phyloP scores from a whole-genome alignment of 2,329 filamentous ascomycete genomes.

The Nannizzia gypsea region DNA sequence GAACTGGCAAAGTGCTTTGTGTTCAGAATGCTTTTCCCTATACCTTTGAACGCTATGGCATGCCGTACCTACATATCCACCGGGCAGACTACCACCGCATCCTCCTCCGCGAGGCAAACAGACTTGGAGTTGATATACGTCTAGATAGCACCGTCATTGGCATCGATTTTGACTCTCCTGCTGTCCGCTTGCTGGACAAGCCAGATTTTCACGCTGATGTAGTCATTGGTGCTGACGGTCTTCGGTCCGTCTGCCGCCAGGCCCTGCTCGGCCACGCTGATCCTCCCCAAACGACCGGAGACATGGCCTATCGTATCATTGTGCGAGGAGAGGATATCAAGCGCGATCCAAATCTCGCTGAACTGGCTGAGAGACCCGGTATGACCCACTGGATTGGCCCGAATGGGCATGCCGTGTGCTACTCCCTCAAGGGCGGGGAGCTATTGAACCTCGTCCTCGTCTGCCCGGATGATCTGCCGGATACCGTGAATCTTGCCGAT shows the following conservation, averaged over 20 bases:
- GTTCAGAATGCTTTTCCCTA: slow-evolving; percentile 19
- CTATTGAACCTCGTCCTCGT: slow-evolving; percentile 57
- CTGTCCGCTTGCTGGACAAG: slow-evolving; percentile 21
- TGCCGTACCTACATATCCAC: slow-evolving; percentile 40
- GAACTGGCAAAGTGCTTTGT: slow-evolving; percentile 22
- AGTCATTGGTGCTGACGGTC: slow-evolving; percentile 40
- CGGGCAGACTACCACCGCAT: slow-evolving; percentile 39
- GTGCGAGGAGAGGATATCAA: slow-evolving; percentile 39
- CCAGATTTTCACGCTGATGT: slow-evolving; percentile 32
- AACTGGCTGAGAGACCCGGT: slow-evolving; percentile 36
- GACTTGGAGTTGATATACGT: slow-evolving; percentile 29
- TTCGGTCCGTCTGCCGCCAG: slow-evolving; percentile 36
- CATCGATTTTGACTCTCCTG: slow-evolving; percentile 19
- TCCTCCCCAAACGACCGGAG: slow-evolving; percentile 42
- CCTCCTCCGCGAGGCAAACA: slow-evolving; percentile 30
- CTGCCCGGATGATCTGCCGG: slow-evolving; percentile 50
- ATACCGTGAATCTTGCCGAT: slow-evolving; percentile 9
- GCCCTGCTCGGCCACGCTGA: slow-evolving; percentile 35
- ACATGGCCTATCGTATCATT: slow-evolving; percentile 45
- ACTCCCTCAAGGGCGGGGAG: slow-evolving; percentile 46
- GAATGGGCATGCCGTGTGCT: slow-evolving; percentile 44
- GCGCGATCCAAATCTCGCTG: slow-evolving; percentile 36
- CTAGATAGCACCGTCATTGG: slow-evolving; percentile 19
- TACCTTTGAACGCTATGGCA: slow-evolving; percentile 21
- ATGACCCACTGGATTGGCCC: slow-evolving; percentile 47